A percentile compares a stretch with the other conserved stretches of the same genome.
Conservation (phyloP, 2,329 filamentous ascomycete species). For the Grosmannia huntii region DNA sequence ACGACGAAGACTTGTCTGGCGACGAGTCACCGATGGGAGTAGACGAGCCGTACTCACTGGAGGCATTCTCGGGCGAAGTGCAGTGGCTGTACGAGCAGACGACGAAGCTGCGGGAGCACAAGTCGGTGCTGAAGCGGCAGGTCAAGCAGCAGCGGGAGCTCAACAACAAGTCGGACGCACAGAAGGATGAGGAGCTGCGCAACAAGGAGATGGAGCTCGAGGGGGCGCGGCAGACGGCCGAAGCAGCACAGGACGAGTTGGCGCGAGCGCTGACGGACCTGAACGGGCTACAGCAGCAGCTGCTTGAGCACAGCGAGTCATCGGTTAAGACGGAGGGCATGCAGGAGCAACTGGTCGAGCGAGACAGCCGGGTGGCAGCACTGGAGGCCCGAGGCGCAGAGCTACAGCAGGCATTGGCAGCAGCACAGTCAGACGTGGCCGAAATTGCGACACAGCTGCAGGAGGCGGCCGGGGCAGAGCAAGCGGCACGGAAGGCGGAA, state of each 20-base stretch:
- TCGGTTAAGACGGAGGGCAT: constrained; percentile 10
- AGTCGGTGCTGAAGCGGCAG: constrained; percentile 76
- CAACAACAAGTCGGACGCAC: constrained; percentile 71
- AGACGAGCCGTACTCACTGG: constrained; percentile 55
- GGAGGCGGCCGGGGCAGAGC: constrained; percentile 11
- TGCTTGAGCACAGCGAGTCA: constrained; percentile 6
- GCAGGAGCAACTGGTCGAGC: constrained; percentile 11
- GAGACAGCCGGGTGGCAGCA: constrained; percentile 17
- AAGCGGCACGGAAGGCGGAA: constrained; percentile 16
- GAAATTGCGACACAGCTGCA: constrained; percentile 24
- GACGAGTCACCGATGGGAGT: constrained; percentile 42
- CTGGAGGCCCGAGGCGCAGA: constrained; percentile 30
- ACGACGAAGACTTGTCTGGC: constrained; percentile 49
- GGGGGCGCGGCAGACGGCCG: constrained; percentile 22
- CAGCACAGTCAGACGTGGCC: constrained; percentile 25
- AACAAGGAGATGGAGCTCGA: constrained; percentile 42
- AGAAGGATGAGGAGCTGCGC: constrained; percentile 52
- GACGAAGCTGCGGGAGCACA: constrained; percentile 73
- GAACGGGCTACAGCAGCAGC: constrained; percentile 20
- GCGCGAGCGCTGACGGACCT: constrained; percentile 34
- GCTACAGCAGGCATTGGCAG: constrained; percentile 23
- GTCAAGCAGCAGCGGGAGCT: constrained; percentile 92
- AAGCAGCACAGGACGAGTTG: constrained; percentile 27
- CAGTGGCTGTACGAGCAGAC: constrained; percentile 66
- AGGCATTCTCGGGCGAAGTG: constrained; percentile 66